These are phyloP conservation scores for Capsicum baccatum DNA, from an alignment of 257 asterid species.

Conservation along the genomic window DNA sequence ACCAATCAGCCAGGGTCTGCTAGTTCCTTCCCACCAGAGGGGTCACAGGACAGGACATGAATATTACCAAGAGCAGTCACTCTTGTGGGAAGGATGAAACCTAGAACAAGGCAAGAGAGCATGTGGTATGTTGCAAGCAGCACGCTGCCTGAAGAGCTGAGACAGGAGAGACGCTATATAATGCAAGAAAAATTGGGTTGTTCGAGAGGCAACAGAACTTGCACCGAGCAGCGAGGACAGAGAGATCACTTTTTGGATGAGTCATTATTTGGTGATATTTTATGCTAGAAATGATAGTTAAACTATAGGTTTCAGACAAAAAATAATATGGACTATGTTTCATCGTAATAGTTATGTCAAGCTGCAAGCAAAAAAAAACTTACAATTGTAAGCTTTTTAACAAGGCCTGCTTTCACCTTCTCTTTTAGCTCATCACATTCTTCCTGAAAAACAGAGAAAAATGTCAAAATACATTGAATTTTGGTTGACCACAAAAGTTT, in stretches of 20 bases:
- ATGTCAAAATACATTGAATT: not conserved
- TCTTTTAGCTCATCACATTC: slow-evolving; percentile 63
- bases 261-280: not conserved
- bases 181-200: not conserved
- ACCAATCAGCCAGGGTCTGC: not conserved
- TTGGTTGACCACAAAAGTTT: not conserved
- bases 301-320: too few relatives aligned
- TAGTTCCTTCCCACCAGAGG: slow-evolving; percentile 3
- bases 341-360: slow-evolving; percentile 1
- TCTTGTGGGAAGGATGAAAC: not conserved
- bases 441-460: slow-evolving; percentile 49
- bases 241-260: not conserved
- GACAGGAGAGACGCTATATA: not conserved
- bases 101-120: not conserved
- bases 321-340: too few relatives aligned
- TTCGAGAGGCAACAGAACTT: not conserved
- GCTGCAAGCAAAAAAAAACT: slow-evolving; percentile 38
- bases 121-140: not conserved
- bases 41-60: not conserved
- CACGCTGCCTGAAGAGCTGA: not conserved
- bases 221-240: not conserved
- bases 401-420: slow-evolving; percentile 58
- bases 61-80: not conserved
- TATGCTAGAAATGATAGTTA: not conserved
- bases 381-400: slow-evolving; percentile 75